Evolutionary conservation across 2,329 filamentous ascomycete genomes (phyloP).

Genomic region (Botrytis fabae): DNA sequence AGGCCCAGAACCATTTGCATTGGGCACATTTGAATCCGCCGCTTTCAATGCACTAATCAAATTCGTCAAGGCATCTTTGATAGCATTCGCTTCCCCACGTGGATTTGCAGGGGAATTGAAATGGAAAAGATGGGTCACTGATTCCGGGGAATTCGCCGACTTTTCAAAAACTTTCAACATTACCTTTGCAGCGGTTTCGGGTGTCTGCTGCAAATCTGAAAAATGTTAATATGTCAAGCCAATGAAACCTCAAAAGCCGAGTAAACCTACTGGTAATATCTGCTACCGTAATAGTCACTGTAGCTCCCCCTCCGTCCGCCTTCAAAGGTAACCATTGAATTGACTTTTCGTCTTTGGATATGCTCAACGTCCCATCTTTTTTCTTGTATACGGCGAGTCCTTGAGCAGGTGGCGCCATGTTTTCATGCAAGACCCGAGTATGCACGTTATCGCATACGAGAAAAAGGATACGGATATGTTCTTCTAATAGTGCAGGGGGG

Average conservation of each 20-base stretch:
- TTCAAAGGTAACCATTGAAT: conserved; percentile 79
- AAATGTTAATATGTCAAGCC: conserved; percentile 28
- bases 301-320: conserved; percentile 59
- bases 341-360: conserved; percentile 70
- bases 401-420: conserved; percentile 30
- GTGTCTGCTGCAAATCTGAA: conserved; percentile 90
- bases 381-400: conserved; percentile 87
- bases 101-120: conserved; percentile 79
- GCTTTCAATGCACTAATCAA: conserved; percentile 62
- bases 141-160: conserved; percentile 55
- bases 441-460: conserved; percentile 6
- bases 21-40: conserved; percentile 41
- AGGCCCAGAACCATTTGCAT: conserved; percentile 42
- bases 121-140: conserved; percentile 78
- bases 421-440: conserved; percentile 15
- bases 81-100: conserved; percentile 77
- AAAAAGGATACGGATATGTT: neutral
- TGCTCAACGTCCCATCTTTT: conserved; percentile 81
- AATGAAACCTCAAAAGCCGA: conserved; percentile 23
- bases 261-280: conserved; percentile 75
- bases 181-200: conserved; percentile 81
- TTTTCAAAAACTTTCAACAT: conserved; percentile 92
- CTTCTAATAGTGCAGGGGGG: neutral
- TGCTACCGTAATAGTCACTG: conserved; percentile 68
- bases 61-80: conserved; percentile 79